Base-by-base conservation (phyloP, 2,329 filamentous ascomycete species). In the Amesomyces nigricolor region DNA sequence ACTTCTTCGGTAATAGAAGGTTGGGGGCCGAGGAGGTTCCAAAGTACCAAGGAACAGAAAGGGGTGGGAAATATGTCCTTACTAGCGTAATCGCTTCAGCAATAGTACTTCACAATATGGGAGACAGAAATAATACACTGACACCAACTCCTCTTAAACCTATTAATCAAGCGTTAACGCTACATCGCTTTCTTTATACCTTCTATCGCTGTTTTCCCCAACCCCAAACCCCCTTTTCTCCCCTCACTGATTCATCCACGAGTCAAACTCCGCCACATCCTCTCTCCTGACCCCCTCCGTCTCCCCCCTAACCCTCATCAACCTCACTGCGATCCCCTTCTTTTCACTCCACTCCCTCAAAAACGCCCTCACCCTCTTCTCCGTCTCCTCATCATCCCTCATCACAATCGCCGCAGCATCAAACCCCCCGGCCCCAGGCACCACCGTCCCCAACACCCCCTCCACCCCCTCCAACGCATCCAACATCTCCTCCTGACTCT, bases 401-500 rank as follows among this genome's bases (percentile, higher is more conserved):
- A 96, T 82, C 57, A 99, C 71, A 58, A 99, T 70, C 0, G 87
- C 88, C 53, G 96, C 79, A 1, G 94, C 94, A 75, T 99, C 94
- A 66, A 88, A 96, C 0, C 94, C 94, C 9, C 94, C 94, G 0
- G 94, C 94, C 0, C 94, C 94, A 0, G 94, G 94, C 0, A 96
- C 94, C 0, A 97, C 90, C 0, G 91, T 94, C 0, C 91, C 91
- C 61, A 91, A 82, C 3, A 97, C 91, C 5, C 92, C 94, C 0
- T 87, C 79, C 1, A 96, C 73, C 4, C 4, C 66, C 37, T 64
- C 80, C 55, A 92, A 78, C 9, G 84, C 88, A 71, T 99, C 88
- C 37, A 99, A 74, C 57, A 99, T 75, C 66, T 82, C 81, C 1
- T 90, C 96, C 77, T 99, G 94, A 62, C 87, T 85, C 42, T 77